Conservation (phyloP, 2,329 filamentous ascomycete genomes). For the Fusarium humuli region DNA sequence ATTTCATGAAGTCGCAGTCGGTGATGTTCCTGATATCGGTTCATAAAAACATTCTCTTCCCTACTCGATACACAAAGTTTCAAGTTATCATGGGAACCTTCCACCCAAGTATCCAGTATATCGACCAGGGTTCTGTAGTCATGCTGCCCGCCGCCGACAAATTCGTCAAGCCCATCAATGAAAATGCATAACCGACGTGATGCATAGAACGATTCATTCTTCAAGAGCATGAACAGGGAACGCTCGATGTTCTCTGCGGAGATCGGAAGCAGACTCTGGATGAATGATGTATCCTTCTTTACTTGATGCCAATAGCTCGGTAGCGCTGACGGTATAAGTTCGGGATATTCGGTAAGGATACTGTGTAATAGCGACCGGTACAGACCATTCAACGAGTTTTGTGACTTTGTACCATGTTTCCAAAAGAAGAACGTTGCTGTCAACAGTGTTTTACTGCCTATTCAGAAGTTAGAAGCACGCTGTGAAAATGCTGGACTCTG, state of each 20-base stretch:
- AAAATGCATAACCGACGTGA: background rate
- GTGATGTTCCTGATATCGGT: fast-evolving
- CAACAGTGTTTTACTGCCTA: background rate
- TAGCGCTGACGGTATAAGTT: background rate
- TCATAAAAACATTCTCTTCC: background rate
- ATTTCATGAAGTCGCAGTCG: background rate
- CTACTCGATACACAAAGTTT: background rate
- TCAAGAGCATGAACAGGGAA: fast-evolving
- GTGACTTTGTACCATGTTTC: background rate
- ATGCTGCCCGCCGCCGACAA: background rate
- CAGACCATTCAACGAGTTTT: background rate
- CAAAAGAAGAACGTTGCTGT: background rate
- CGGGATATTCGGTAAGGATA: fast-evolving
- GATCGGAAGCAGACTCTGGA: fast-evolving
- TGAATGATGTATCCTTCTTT: fast-evolving
- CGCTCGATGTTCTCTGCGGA: fast-evolving
- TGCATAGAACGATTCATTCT: fast-evolving
- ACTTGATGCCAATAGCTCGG: fast-evolving
- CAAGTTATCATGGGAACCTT: fast-evolving
- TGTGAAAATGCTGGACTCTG: too few species aligned
- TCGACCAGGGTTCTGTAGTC: background rate
- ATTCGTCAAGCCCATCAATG: background rate
- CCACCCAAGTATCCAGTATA: background rate
- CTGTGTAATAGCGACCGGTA: fast-evolving
- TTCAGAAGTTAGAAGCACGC: fast-evolving